phyloP scores from a whole-genome alignment of 2,329 filamentous ascomycete genomes.

The Cordyceps cateniannulata region DNA sequence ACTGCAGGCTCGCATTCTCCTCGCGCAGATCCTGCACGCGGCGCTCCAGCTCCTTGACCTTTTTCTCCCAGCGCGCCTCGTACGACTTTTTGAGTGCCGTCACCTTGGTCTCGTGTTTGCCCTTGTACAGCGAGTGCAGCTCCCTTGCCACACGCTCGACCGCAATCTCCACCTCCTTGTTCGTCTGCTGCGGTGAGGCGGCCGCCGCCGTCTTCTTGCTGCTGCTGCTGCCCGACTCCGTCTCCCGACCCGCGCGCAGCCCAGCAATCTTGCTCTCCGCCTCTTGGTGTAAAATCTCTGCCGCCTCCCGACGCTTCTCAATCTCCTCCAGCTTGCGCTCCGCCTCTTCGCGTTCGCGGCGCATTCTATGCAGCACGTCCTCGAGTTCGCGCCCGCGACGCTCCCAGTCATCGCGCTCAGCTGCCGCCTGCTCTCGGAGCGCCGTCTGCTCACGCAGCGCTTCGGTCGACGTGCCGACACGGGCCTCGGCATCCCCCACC shows the following conservation, averaged over 20 bases:
- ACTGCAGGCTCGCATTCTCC: slow-evolving; percentile 69
- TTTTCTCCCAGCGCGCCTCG: slow-evolving; percentile 85
- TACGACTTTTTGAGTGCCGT: slow-evolving; percentile 80
- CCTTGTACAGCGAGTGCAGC: slow-evolving; percentile 87
- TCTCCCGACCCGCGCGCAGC: slow-evolving; percentile 57
- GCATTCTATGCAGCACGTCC: slow-evolving; percentile 68
- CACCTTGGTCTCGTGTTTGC: slow-evolving; percentile 96
- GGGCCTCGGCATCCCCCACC: slow-evolving; percentile 82
- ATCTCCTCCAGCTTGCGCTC: slow-evolving; percentile 69
- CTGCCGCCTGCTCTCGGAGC: slow-evolving; percentile 62
- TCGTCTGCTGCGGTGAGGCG: not conserved
- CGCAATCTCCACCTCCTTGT: slow-evolving; percentile 69
- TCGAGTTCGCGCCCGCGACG: slow-evolving; percentile 82
- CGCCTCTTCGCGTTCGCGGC: slow-evolving; percentile 76
- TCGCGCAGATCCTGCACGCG: slow-evolving; percentile 62
- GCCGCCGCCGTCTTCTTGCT: not conserved
- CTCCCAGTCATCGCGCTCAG: slow-evolving; percentile 79
- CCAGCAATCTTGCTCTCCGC: slow-evolving; percentile 70
- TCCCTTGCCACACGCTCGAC: slow-evolving; percentile 92
- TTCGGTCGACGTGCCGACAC: slow-evolving; percentile 81
- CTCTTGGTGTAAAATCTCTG: slow-evolving; percentile 69
- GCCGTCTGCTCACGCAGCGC: slow-evolving; percentile 70
- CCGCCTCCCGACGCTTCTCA: slow-evolving; percentile 66
- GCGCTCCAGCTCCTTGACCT: slow-evolving; percentile 68
- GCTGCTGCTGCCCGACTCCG: too few species aligned